Evolutionary conservation across 805 yeast genomes (phyloP), one percentile per base, ranked within the genome.

Genomic region (Scheffersomyces stipitis): DNA sequence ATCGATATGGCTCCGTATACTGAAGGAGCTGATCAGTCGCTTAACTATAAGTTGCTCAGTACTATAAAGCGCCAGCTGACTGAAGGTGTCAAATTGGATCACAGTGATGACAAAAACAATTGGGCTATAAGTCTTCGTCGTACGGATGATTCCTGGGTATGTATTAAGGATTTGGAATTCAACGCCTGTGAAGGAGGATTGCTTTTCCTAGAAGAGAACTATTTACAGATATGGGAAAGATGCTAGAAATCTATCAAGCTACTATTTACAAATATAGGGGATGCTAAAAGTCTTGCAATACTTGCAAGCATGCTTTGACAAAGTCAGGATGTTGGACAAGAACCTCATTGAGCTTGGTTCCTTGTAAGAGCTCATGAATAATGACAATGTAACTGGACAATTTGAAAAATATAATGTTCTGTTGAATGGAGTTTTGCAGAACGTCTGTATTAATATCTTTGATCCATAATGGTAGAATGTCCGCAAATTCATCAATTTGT

Each of bases 201-300:
- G 28, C 48, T 86, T 37, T 81, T 83, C 49, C 54, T 85, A 20
- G 69, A 72, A 27, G 86, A 83, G 47, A 73, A 78, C 23, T 79
- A 75, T 56, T 60, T 86, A 17, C 91, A 85, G 56, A 62, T 86
- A 8, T 84, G 93, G 90, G 72, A 75, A 43, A 58, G 54, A 32
- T 37, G 20, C 18, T 13, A 24, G 9, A 10, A n/a, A 15, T 4
- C 5, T 26, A 22, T 14, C 13, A 3, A 17, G 8, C 22, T 9
- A n/a, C 6, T 22, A 20, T 9, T 22, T 23, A 13, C 16, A 24
- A n/a, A n/a, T n/a, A 15, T 35, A 5, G 30, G 8, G 16, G 13
- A n/a, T 6, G 15, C 30, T 34, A 43, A 22, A 36, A 37, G 20
- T 29, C 18, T 16, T 28, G 40, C 2, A 44, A 22, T 6, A 39